phyloP scores from a whole-genome alignment of 2,329 filamentous ascomycete genomes.

The Pyricularia sp. region DNA sequence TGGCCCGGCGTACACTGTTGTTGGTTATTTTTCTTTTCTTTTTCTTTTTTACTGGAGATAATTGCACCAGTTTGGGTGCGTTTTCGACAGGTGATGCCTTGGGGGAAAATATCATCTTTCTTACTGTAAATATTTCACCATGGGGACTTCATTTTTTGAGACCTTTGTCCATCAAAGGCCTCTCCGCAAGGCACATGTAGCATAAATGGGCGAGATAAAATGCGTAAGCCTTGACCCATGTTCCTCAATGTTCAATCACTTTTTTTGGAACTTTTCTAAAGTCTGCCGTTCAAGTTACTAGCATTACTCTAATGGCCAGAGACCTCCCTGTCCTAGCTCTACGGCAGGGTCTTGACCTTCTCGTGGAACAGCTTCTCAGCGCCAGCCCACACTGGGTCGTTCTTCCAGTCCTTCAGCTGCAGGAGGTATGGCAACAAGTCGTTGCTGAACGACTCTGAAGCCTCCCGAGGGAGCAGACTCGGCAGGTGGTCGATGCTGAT shows the following conservation, averaged over 20 bases:
- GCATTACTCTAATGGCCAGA: not conserved
- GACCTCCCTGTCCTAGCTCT: not conserved
- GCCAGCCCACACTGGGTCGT: constrained; percentile 69
- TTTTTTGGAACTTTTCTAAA: not conserved
- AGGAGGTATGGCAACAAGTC: constrained; percentile 71
- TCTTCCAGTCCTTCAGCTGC: constrained; percentile 65
- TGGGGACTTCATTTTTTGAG: not conserved
- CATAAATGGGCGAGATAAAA: not conserved
- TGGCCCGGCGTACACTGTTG: not conserved
- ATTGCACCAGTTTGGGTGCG: not conserved
- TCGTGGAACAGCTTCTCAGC: constrained; percentile 79
- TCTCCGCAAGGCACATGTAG: not conserved
- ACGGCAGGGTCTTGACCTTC: constrained; percentile 47
- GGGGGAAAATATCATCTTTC: not conserved
- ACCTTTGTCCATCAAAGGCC: not conserved
- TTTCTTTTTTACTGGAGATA: not conserved
- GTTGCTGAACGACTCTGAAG: constrained; percentile 72
- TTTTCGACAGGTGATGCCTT: not conserved
- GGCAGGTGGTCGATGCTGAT: constrained; percentile 86
- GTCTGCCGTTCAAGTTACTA: not conserved
- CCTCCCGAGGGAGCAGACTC: constrained; percentile 74
- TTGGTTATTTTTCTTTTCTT: not conserved
- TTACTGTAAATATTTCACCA: not conserved
- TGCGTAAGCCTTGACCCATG: not conserved
- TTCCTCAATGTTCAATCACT: not conserved